Base-by-base conservation (phyloP, 805 yeast species). In the Metschnikowia shivogae region DNA sequence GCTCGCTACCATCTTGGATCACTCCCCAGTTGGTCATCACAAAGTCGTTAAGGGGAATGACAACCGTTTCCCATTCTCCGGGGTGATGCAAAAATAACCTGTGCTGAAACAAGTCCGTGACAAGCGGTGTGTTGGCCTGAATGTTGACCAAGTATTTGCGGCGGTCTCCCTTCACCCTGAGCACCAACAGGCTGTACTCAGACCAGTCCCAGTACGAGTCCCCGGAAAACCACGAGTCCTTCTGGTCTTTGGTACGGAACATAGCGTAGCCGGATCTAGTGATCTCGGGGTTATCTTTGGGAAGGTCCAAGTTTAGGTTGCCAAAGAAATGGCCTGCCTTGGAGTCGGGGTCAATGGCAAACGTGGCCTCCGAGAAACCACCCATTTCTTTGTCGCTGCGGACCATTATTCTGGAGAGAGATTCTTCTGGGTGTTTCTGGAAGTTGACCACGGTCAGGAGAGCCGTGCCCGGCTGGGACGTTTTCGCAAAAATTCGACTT, bases 21-120 rank as follows among this genome's bases (percentile, higher is more conserved):
- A 68, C 73, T n/a, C 96, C 96, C 73, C 86, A 81, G 61, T 86
- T 86, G 19, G 95, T 88, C 64, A 87, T 73, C 42, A 88, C 89
- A 63, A 88, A 86, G 58, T 84, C 89, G 52, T 80, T 77, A 41
- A 88, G 68, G 36, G 93, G 89, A 29, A 88, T 81, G 26, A 83
- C 78, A 11, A 87, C 89, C 1, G 89, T 84, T 60, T 88, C 93
- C 95, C 95, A 87, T 49, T 80, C 72, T 2, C 89, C 87, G 4
- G 87, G 88, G 34, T 71, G 76, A 53, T 80, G 78, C 52, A 85
- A 65, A 55, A 86, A 88, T 50, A 88, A 68, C 19, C 96, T 65
- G 62, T 88, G 95, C 64, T 88, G 96, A 64, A 80, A 88, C 50
- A 88, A 67, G 63, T 88, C 95, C 1, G 92, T 84, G 6, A 81